Base-by-base conservation (phyloP, 1,284 basidiomycete species). In the Puccinia horiana region DNA sequence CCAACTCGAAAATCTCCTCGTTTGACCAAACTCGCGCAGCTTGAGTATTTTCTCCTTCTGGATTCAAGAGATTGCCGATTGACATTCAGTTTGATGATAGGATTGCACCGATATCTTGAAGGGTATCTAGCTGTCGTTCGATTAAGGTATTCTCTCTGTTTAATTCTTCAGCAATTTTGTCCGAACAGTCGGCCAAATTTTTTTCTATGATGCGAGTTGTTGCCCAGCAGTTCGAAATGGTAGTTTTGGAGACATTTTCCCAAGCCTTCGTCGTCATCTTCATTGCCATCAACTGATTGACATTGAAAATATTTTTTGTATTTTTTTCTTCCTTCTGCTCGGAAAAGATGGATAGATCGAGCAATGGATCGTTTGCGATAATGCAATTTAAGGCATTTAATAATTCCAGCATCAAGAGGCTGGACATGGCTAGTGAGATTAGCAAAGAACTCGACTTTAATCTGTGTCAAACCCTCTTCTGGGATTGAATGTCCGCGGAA, bases 341-440 rank as follows among this genome's bases (percentile, higher is more conserved):
- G 5, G 26, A 63, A 63, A 63, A 63, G 61, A 63, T 20, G 9
- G 35, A 63, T 63, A 5, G 61, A 63, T 67, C 35, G 63, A 40
- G 63, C 32, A n/a, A 67, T 67, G 4, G 35, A 2, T 47, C 70
- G 29, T 29, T 72, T n/a, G 3, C 44, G 16, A 23, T 74, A 74
- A 23, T 74, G 52, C 8, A 26, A 32, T 20, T 74, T 56, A 2
- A 74, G 23, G 11, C 9, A 12, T 35, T 37, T 23, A 26, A 74
- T 74, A 6, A 74, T 74, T 16, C 72, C 72, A 35, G 72, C 72
- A 74, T 74, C 47, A 16, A 74, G 47, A 1, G 72, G 72, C 23
- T 74, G 72, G 23, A 74, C 72, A 74, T 74, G 72, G 1, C 6
- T 20, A 14, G 72, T 54, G 4, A 74, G 35, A 23, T 74, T 74